These are phyloP conservation scores for Colletotrichum siamense DNA, from an alignment of 2,329 filamentous ascomycete species.

Conservation along the genomic window DNA sequence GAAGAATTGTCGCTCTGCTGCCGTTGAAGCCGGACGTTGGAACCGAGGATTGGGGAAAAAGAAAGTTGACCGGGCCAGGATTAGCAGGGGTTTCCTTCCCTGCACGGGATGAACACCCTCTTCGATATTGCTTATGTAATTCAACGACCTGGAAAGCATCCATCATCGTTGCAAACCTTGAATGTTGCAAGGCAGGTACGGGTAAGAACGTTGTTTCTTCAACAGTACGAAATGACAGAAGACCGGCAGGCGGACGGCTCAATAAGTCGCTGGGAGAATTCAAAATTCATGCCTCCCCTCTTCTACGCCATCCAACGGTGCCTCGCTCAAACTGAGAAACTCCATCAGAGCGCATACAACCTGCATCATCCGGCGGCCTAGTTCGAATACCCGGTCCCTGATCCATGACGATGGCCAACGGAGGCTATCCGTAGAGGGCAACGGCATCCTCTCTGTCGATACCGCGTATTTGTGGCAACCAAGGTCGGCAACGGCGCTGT, in stretches of 20 bases:
- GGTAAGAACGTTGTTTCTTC: background rate
- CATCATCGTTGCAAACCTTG: background rate
- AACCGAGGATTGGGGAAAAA: background rate
- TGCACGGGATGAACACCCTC: background rate
- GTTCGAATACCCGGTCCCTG: background rate
- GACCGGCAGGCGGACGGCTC: background rate
- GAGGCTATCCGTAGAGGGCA: background rate
- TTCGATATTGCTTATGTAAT: background rate
- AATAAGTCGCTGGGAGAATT: background rate
- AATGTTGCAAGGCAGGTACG: background rate
- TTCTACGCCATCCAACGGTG: background rate
- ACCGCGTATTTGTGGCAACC: background rate
- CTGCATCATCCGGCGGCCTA: background rate
- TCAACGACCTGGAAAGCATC: background rate
- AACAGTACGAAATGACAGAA: background rate
- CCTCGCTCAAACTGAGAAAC: background rate
- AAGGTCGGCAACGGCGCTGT: background rate
- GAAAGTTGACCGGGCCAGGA: background rate
- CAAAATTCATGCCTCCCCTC: background rate
- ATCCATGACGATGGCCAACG: background rate
- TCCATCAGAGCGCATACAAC: background rate
- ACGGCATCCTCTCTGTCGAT: background rate
- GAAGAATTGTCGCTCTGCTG: background rate
- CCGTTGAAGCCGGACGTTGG: background rate
- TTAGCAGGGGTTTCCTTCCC: background rate